Evolutionary conservation across 176 grass and related monocot genomes (phyloP).

Genomic region (Tillandsia leiboldiana): DNA sequence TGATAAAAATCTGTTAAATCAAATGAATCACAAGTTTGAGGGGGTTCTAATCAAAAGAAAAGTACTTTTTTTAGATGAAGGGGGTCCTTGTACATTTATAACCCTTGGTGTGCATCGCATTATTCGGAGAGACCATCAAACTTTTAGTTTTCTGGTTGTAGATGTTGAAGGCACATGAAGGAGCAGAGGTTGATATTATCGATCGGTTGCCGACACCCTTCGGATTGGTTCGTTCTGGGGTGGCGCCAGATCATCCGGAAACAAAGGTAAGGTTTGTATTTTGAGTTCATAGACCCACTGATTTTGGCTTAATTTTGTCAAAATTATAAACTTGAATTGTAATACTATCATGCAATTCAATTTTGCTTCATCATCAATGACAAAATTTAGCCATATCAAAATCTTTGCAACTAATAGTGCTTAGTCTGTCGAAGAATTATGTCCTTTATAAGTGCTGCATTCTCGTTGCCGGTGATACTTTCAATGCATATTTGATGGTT

Average conservation of each 20-base stretch:
- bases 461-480: background rate
- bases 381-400: background rate
- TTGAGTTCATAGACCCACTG: background rate
- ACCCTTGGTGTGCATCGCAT: background rate
- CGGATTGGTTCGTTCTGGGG: slow-evolving; percentile 75
- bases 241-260: slow-evolving; percentile 92
- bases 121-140: background rate
- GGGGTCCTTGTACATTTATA: no score
- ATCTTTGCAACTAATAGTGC: background rate
- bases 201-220: slow-evolving; percentile 77
- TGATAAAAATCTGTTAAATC: background rate
- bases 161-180: slow-evolving; percentile 71
- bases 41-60: no score
- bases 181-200: slow-evolving; percentile 59
- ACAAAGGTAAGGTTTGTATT: slow-evolving; percentile 48
- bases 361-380: background rate
- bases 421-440: background rate
- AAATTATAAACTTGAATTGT: no score
- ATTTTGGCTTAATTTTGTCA: slow-evolving; percentile 7
- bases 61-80: no score
- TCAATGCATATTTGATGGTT: background rate
- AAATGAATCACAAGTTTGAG: no score
- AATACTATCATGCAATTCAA: background rate
- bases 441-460: background rate
- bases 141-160: slow-evolving; percentile 15